These are phyloP conservation scores for Nepenthes mirabilis DNA, from an alignment of 148 eudicot species.

Conservation along the genomic window DNA sequence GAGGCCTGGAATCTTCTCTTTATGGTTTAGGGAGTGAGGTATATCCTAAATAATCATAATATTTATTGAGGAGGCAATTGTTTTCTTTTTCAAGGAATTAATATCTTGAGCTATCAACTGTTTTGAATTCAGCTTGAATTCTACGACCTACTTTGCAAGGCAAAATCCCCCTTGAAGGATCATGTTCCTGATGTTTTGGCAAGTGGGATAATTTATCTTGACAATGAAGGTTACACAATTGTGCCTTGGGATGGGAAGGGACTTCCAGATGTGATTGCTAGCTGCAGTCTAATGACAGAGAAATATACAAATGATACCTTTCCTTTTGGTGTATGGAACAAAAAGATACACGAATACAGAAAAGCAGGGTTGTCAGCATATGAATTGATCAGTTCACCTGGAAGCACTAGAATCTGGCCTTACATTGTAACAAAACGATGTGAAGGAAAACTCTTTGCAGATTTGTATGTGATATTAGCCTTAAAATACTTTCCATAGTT, in stretches of 20 bases:
- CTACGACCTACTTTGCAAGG: conserved; percentile 46
- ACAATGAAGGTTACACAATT: conserved; percentile 48
- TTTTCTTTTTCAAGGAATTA: not conserved
- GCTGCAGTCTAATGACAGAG: conserved; percentile 17
- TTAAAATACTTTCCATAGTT: not conserved
- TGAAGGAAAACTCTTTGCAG: conserved; percentile 65
- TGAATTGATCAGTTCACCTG: conserved; percentile 20
- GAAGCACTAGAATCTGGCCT: conserved; percentile 52
- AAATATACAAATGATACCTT: conserved; percentile 16
- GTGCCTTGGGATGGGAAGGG: conserved; percentile 78
- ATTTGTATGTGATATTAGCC: conserved; percentile 44
- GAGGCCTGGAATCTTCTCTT: conserved; percentile 70
- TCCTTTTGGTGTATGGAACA: conserved; percentile 72
- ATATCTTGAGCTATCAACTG: not conserved
- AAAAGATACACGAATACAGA: conserved; percentile 37
- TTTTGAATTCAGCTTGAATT: conserved; percentile 60
- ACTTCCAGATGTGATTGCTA: conserved; percentile 47
- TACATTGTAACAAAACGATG: conserved; percentile 75
- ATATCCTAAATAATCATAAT: conserved; percentile 6
- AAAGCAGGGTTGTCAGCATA: conserved; percentile 25
- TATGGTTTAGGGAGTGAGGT: conserved; percentile 90
- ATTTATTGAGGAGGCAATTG: not conserved
- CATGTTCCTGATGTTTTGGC: conserved; percentile 71
- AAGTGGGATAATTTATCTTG: conserved; percentile 60
- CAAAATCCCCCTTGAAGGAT: conserved; percentile 42